Evolutionary conservation across 768 basidiomycete species (phyloP).

Genomic region (Vararia minispora): DNA sequence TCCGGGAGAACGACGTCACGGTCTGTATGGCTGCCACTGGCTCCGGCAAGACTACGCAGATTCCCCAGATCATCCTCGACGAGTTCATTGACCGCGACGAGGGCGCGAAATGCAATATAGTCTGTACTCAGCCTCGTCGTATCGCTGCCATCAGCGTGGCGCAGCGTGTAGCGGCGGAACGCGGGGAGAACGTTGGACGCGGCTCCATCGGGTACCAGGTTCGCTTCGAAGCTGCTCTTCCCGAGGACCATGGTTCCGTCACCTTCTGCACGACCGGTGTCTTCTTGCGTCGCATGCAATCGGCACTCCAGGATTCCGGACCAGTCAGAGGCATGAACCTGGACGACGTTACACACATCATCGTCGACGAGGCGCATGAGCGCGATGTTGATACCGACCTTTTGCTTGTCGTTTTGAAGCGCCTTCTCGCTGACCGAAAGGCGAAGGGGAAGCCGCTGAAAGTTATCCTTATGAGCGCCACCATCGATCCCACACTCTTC

Average conservation of each 20-base stretch:
- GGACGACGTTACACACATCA: slow-evolving; percentile 77
- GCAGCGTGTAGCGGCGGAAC: slow-evolving; percentile 81
- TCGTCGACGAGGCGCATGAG: slow-evolving; percentile 96
- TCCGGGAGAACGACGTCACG: slow-evolving; percentile 72
- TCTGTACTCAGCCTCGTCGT: slow-evolving; percentile 90
- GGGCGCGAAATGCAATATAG: slow-evolving; percentile 77
- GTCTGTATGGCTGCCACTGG: slow-evolving; percentile 86
- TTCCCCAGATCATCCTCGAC: slow-evolving; percentile 88
- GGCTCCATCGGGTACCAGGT: slow-evolving; percentile 82
- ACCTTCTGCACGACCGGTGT: slow-evolving; percentile 92
- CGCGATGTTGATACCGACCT: slow-evolving; percentile 91
- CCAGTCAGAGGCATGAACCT: slow-evolving; percentile 27
- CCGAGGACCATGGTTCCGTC: slow-evolving; percentile 72
- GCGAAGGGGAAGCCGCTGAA: slow-evolving; percentile 64
- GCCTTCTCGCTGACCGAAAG: slow-evolving; percentile 65
- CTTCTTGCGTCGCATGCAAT: slow-evolving; percentile 79
- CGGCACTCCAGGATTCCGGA: slow-evolving; percentile 41
- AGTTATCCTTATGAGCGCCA: slow-evolving; percentile 91
- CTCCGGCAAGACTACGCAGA: slow-evolving; percentile 90
- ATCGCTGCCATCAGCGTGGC: slow-evolving; percentile 89
- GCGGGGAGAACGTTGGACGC: slow-evolving; percentile 58
- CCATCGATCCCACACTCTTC: slow-evolving; percentile 86
- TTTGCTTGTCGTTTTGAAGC: slow-evolving; percentile 79
- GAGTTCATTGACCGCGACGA: slow-evolving; percentile 66
- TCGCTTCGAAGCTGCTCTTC: slow-evolving; percentile 75